These are phyloP conservation scores for Flaveria floridana DNA, from an alignment of 140 eudicot genomes.

Conservation along the genomic window DNA sequence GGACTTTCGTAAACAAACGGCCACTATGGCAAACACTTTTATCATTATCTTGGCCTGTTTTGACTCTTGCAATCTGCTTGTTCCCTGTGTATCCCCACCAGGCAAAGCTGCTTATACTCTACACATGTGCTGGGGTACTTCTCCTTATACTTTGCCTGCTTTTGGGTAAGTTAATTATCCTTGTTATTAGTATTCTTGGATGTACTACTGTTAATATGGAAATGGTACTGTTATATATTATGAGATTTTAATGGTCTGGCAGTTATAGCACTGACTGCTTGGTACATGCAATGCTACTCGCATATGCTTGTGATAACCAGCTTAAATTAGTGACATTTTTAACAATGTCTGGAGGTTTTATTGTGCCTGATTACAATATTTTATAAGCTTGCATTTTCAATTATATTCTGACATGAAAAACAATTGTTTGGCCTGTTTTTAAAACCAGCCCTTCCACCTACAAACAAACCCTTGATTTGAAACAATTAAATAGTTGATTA, in stretches of 20 bases:
- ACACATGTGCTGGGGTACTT: constrained; percentile 88
- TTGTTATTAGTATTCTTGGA: constrained; percentile 5
- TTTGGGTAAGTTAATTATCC: constrained; percentile 48
- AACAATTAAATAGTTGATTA: background rate
- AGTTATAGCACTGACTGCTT: background rate
- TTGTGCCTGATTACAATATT: background rate
- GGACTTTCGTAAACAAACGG: constrained; percentile 86
- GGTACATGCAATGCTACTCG: background rate
- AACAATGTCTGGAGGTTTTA: background rate
- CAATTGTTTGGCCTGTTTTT: background rate
- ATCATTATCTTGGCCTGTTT: constrained; percentile 91
- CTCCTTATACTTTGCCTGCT: constrained; percentile 86
- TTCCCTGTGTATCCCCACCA: constrained; percentile 97
- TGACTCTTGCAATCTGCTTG: constrained; percentile 95
- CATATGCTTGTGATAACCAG: background rate
- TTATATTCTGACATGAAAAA: background rate
- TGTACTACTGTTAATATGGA: constrained; percentile 8
- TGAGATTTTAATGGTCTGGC: background rate
- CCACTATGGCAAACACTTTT: constrained; percentile 98
- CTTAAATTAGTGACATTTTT: background rate
- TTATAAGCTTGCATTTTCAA: too few relatives aligned
- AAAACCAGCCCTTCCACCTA: background rate
- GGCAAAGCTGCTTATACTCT: constrained; percentile 80
- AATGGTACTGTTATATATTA: constrained; percentile 13
- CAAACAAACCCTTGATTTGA: background rate